Evolutionary conservation across 768 basidiomycete genomes (phyloP).

Genomic region (Termitomyces sp.): DNA sequence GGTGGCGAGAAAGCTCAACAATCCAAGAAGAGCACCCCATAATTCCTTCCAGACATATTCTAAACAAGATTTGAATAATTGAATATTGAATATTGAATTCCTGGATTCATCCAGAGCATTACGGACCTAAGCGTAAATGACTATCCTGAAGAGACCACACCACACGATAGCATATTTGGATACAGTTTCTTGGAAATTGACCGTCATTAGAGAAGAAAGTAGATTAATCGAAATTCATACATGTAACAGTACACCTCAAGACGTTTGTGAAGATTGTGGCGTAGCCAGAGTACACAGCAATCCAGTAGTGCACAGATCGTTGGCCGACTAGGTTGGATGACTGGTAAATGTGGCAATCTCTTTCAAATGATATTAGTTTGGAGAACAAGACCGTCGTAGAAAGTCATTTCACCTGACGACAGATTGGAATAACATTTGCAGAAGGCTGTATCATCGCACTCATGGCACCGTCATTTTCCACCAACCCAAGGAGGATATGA

Average conservation of each 20-base stretch:
- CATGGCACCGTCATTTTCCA: slow-evolving; percentile 45
- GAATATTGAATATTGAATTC: too few species aligned
- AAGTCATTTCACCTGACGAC: slow-evolving; percentile 47
- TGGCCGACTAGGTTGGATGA: slow-evolving; percentile 30
- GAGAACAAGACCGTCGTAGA: not conserved
- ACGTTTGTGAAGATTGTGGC: slow-evolving; percentile 62
- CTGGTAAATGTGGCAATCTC: slow-evolving; percentile 49
- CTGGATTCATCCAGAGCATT: not conserved
- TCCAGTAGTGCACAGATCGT: slow-evolving; percentile 59
- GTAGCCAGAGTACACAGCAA: slow-evolving; percentile 63
- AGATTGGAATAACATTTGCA: slow-evolving; percentile 42
- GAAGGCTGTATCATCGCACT: slow-evolving; percentile 36
- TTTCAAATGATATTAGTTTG: slow-evolving; percentile 14
- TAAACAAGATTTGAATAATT: slow-evolving; percentile 16
- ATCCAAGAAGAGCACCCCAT: slow-evolving; percentile 50
- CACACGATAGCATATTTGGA: slow-evolving; percentile 47
- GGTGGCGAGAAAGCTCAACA: slow-evolving; percentile 51
- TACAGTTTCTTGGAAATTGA: slow-evolving; percentile 37
- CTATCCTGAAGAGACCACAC: slow-evolving; percentile 54
- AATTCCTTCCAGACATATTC: slow-evolving; percentile 65
- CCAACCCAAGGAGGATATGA: slow-evolving; percentile 44
- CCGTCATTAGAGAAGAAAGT: not conserved
- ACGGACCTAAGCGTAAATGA: slow-evolving; percentile 46
- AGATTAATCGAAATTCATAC: slow-evolving; percentile 28
- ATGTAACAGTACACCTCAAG: slow-evolving; percentile 52